Evolutionary conservation across 805 yeast genomes (phyloP), one percentile per base, ranked within the genome.

Genomic region (Naumovozyma baii): DNA sequence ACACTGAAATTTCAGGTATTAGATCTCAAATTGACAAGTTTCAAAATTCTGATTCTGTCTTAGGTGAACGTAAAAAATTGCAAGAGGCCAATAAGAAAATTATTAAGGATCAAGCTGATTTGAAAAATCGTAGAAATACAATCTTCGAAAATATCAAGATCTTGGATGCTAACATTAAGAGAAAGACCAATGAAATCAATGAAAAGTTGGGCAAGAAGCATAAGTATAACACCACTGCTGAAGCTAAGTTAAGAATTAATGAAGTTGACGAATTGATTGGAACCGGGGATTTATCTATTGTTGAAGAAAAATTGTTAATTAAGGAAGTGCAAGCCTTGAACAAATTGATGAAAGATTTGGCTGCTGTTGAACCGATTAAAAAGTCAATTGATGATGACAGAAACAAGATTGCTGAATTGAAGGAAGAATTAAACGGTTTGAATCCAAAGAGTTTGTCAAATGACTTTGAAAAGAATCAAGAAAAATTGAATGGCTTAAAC

Each of bases 271-370:
- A 71, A 33, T 69, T 73, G 49, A 80, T 92, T 45, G 84, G 83
- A 40, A 65, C 82, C 37, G 97, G 97, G 47, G 64, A 72, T 34
- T 70, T 92, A 59, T 76, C 84, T 52, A 76, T 92, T 56, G 96
- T 87, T 39, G 95, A 90, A 47, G 99, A 92, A 73, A 81, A 85
- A 69, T 73, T 78, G 57, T 65, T 72, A 48, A 77, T 92, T 50
- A 83, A 83, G 67, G 97, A 90, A 67, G 83, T 86, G 72, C 73
- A 86, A 38, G 63, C 79, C 34, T 74, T 92, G 62, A 79, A 90
- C 65, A 86, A 84, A 66, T 67, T 83, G 58, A 77, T 80, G 57
- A 82, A 81, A 62, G 88, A 81, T 61, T 83, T 85, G 59, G 76
- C 76, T 37, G 70, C 74, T 36, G 69, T 88, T 51, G 87, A 79